Evolutionary conservation across 352 stramenopile species (phyloP).

Genomic region (Phytophthora tubulina): DNA sequence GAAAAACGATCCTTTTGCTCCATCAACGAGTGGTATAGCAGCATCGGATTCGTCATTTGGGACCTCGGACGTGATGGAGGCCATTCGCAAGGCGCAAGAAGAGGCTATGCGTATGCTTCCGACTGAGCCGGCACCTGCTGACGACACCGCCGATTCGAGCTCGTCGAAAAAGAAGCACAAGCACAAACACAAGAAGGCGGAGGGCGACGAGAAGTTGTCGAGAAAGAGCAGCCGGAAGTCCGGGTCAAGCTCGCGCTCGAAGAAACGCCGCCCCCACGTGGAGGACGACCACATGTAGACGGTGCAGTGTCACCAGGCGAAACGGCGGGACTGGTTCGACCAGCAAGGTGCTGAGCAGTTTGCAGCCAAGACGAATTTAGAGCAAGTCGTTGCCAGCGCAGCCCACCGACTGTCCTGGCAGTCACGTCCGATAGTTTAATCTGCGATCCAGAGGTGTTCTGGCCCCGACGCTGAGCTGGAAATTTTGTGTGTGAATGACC

Average conservation of each 20-base stretch:
- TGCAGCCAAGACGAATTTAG: slow-evolving; percentile 22
- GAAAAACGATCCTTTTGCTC: slow-evolving; percentile 17
- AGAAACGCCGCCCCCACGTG: slow-evolving; percentile 26
- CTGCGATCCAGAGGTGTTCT: no score
- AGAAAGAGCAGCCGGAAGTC: slow-evolving; percentile 44
- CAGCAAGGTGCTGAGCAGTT: slow-evolving; percentile 10
- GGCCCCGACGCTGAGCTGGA: no score
- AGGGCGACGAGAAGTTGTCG: slow-evolving; percentile 9
- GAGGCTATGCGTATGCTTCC: slow-evolving; percentile 74
- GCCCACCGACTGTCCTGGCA: not conserved
- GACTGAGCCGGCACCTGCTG: not conserved
- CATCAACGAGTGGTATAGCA: slow-evolving; percentile 6
- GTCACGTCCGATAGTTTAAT: no score
- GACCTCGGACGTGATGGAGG: slow-evolving; percentile 67
- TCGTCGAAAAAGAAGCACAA: slow-evolving; percentile 35
- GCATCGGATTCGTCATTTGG: slow-evolving; percentile 29
- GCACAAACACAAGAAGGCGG: slow-evolving; percentile 42
- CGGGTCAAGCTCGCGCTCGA: slow-evolving; percentile 32
- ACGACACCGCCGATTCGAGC: slow-evolving; percentile 15
- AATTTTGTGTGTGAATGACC: no score
- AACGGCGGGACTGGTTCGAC: slow-evolving; percentile 1
- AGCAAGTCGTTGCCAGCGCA: not conserved
- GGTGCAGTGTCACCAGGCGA: slow-evolving; percentile 8
- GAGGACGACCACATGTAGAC: slow-evolving; percentile 28
- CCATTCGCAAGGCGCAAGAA: slow-evolving; percentile 73